Conservation (phyloP, 305 asterid species). For the Fraxinus baroniana region DNA sequence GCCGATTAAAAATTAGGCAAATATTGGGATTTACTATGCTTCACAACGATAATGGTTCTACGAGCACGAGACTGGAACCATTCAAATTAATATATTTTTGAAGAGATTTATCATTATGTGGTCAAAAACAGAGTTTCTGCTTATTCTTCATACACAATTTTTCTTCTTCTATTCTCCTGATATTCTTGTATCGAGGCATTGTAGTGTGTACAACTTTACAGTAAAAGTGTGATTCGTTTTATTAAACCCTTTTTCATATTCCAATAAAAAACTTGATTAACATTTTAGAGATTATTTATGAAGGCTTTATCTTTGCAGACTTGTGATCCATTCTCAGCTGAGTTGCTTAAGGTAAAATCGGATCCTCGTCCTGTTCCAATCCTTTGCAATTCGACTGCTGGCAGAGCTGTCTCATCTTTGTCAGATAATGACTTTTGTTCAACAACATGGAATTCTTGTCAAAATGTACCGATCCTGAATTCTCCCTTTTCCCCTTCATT, state of each 20-base stretch:
- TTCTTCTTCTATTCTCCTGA: background rate
- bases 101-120: background rate
- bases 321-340: constrained; percentile 88
- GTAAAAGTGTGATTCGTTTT: background rate
- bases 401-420: constrained; percentile 40
- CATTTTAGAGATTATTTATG: background rate
- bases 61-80: background rate
- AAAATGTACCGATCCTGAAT: constrained; percentile 43
- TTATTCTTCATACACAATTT: background rate
- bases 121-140: too few species aligned
- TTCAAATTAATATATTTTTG: too few species aligned
- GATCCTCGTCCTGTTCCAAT: constrained; percentile 57
- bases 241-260: background rate
- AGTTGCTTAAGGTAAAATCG: constrained; percentile 46
- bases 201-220: background rate
- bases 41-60: background rate
- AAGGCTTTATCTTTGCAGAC: constrained; percentile 39
- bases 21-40: background rate
- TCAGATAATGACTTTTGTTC: constrained; percentile 59
- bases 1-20: background rate
- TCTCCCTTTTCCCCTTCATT: constrained; percentile 87
- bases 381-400: constrained; percentile 64
- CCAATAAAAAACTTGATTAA: too few species aligned
- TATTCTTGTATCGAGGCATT: background rate
- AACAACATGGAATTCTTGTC: constrained; percentile 73